phyloP scores from a whole-genome alignment of 1,284 basidiomycete genomes.

The Microbotryomycetes sp. region DNA sequence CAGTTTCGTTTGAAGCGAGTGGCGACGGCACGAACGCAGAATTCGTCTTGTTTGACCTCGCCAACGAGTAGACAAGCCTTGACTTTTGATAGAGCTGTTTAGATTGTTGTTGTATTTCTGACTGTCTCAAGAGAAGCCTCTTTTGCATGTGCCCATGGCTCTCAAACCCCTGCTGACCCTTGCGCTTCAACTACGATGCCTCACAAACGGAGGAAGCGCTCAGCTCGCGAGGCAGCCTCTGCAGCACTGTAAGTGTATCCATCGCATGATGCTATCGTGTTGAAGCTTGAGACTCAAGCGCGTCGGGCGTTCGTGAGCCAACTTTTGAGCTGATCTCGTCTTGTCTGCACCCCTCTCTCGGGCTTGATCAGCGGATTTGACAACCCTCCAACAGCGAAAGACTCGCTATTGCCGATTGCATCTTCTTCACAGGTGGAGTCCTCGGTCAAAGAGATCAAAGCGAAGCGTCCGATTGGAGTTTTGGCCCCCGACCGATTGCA shows the following conservation, averaged over 20 bases:
- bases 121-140: background rate
- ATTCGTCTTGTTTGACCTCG: conserved; percentile 59
- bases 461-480: background rate
- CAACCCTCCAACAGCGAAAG: conserved; percentile 20
- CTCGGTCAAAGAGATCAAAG: background rate
- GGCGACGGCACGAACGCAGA: conserved; percentile 55
- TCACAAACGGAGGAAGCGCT: background rate
- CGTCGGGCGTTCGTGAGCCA: too few relatives aligned
- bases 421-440: background rate
- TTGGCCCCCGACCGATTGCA: background rate
- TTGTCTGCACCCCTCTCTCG: too few relatives aligned
- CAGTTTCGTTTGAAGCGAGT: conserved; percentile 50
- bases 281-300: too few relatives aligned
- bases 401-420: conserved; percentile 24
- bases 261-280: too few relatives aligned
- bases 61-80: background rate
- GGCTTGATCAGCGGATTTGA: conserved; percentile 18
- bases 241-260: background rate
- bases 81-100: background rate
- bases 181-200: background rate
- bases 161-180: background rate
- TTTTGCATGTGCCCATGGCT: background rate
- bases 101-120: background rate
- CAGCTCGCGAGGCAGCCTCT: background rate
- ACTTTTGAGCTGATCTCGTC: too few relatives aligned